These are phyloP conservation scores for Urostyla sp. DNA, from an alignment of 73 alveolate genomes.

Conservation along the genomic window DNA sequence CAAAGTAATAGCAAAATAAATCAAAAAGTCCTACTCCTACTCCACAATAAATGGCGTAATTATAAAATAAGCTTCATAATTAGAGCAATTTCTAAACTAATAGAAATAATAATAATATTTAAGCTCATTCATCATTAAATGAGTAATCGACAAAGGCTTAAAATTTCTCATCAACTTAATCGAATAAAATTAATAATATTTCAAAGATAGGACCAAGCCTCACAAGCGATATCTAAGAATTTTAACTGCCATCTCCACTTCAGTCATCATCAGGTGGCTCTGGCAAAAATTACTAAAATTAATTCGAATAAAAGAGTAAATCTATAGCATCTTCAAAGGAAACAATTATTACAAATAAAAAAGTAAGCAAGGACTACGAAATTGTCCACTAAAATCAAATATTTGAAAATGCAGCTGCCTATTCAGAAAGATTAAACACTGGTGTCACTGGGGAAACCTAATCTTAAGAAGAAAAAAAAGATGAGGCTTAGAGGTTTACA, in stretches of 20 bases:
- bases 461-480: neutral
- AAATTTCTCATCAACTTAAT: neutral
- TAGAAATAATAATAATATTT: neutral
- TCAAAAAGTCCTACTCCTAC: too few species aligned
- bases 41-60: too few species aligned
- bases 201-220: too few species aligned
- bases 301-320: too few species aligned
- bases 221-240: too few species aligned
- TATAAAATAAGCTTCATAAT: too few species aligned
- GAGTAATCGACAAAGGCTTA: neutral
- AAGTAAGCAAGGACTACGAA: neutral
- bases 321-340: neutral
- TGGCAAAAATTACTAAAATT: too few species aligned
- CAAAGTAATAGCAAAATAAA: too few species aligned
- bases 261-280: too few species aligned
- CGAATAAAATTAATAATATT: constrained; percentile 6
- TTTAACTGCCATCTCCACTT: too few species aligned
- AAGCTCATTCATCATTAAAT: constrained; percentile 12
- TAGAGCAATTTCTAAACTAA: constrained; percentile 17
- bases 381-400: neutral
- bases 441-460: constrained; percentile 10
- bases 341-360: neutral
- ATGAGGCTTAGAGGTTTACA: constrained; percentile 22
- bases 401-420: neutral
- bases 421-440: neutral